Percentiles rank a stretch among this genome's conserved stretches.
These are phyloP conservation scores for Scutellaria baicalensis DNA, from an alignment of 257 asterid genomes.

Conservation along the genomic window DNA sequence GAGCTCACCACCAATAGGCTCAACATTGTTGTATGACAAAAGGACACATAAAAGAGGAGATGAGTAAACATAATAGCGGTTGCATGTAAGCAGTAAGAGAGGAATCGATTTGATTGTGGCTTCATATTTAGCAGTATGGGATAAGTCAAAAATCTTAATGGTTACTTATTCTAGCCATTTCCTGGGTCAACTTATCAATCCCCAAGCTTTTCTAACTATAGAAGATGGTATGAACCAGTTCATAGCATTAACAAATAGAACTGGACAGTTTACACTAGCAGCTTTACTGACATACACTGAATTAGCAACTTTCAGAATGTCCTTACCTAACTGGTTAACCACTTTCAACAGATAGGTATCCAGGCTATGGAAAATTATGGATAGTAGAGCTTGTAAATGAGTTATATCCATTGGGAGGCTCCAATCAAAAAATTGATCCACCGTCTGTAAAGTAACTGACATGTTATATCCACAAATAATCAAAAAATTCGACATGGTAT, in stretches of 20 bases:
- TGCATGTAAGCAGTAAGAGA: neutral
- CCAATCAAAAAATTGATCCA: conserved; percentile 88
- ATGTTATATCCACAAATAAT: conserved; percentile 15
- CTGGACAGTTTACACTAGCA: neutral
- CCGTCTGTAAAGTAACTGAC: conserved; percentile 66
- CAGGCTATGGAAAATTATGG: conserved; percentile 80
- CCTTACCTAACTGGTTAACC: conserved; percentile 67
- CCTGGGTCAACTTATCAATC: conserved; percentile 1
- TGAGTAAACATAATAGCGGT: neutral
- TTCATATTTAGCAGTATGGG: neutral
- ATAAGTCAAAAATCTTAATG: neutral
- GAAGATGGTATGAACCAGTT: conserved; percentile 9
- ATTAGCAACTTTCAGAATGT: neutral
- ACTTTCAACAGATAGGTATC: conserved; percentile 78
- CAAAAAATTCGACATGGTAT: neutral
- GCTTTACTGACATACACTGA: neutral
- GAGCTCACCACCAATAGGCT: neutral
- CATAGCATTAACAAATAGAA: conserved; percentile 1
- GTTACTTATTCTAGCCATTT: neutral
- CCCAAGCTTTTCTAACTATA: neutral
- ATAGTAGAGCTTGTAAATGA: conserved; percentile 92
- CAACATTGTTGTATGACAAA: neutral
- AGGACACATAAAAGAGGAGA: neutral
- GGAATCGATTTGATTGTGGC: neutral
- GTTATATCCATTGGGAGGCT: conserved; percentile 87